Evolutionary conservation across 257 asterid species (phyloP).

Genomic region (Gentiana dahurica): DNA sequence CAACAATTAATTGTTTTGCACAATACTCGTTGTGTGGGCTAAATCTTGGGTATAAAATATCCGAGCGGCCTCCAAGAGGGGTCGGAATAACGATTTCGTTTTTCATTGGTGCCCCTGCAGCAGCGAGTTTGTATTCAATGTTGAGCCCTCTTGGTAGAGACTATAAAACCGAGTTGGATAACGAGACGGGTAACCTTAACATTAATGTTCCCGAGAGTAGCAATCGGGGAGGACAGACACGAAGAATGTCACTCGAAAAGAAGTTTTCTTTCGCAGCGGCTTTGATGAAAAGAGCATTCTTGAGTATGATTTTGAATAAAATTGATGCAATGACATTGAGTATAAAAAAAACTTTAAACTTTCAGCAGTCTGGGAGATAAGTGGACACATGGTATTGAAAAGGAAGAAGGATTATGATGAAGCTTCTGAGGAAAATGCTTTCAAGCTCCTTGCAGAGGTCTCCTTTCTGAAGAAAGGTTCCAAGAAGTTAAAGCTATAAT

Average conservation of each 20-base stretch:
- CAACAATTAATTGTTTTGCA: constrained; percentile 44
- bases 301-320: no score
- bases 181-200: constrained; percentile 34
- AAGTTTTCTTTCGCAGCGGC: constrained; percentile 45
- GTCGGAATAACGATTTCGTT: constrained; percentile 59
- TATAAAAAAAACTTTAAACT: no score
- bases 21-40: constrained; percentile 82
- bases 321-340: no score
- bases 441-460: constrained; percentile 58
- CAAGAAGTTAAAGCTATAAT: constrained; percentile 25
- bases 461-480: constrained; percentile 42
- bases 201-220: constrained; percentile 18
- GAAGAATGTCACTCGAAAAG: constrained; percentile 43
- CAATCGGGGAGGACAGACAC: constrained; percentile 21
- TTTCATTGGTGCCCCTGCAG: constrained; percentile 70
- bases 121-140: constrained; percentile 58
- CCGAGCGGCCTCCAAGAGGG: constrained; percentile 63
- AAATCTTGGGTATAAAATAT: constrained; percentile 49
- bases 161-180: constrained; percentile 43
- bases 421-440: constrained; percentile 52
- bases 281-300: no score
- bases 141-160: constrained; percentile 85
- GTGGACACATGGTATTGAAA: constrained; percentile 81
- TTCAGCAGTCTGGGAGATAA: constrained; percentile 97
- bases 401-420: constrained; percentile 44